phyloP scores from a whole-genome alignment of 768 basidiomycete species.

The Tephrocybe sp. region DNA sequence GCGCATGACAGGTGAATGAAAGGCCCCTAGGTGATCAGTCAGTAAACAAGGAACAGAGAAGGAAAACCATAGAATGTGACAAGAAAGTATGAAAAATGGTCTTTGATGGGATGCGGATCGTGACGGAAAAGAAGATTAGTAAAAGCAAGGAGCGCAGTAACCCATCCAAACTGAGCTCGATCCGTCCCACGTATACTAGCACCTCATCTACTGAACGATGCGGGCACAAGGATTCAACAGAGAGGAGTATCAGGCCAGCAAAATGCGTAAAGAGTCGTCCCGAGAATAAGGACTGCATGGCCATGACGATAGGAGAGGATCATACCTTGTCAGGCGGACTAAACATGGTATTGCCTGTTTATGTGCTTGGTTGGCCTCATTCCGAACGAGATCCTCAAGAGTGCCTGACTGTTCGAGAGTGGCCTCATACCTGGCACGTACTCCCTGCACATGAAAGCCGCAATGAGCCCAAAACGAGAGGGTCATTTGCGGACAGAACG shows the following conservation, averaged over 20 bases:
- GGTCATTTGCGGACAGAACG: too few species aligned
- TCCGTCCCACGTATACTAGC: too few species aligned
- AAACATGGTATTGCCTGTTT: constrained; percentile 59
- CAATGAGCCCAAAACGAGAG: constrained; percentile 1
- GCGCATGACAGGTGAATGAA: constrained; percentile 62
- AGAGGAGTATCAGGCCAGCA: not conserved
- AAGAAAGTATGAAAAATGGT: too few species aligned
- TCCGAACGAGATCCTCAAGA: constrained; percentile 56
- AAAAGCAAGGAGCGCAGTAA: too few species aligned
- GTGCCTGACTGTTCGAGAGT: constrained; percentile 45
- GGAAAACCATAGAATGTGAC: too few species aligned
- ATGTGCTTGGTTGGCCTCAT: constrained; percentile 41
- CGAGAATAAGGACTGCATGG: not conserved
- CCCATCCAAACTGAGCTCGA: too few species aligned
- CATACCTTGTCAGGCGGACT: constrained; percentile 64
- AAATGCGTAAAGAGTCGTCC: too few species aligned
- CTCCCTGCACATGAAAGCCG: constrained; percentile 44
- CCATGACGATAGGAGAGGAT: not conserved
- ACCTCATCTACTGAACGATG: not conserved
- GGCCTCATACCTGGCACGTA: constrained; percentile 53
- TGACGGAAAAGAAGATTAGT: too few species aligned
- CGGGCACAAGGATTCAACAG: too few species aligned
- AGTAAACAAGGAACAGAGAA: not conserved
- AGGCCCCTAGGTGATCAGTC: constrained; percentile 47
- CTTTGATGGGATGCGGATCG: too few species aligned